Conservation (phyloP, 1,284 basidiomycete genomes). For the Pterula multifida region DNA sequence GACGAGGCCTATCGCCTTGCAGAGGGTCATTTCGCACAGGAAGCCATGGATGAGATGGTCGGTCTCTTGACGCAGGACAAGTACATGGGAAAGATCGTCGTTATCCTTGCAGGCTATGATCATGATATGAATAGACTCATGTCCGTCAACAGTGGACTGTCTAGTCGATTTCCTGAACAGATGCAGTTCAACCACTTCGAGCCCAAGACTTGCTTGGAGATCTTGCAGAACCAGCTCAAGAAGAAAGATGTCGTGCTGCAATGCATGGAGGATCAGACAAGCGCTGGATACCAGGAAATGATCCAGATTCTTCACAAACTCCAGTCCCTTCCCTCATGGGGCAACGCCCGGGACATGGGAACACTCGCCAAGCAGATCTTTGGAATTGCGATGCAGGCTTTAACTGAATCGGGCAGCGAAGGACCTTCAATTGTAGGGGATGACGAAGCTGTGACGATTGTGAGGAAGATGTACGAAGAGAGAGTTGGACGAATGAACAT, state of each 20-base stretch:
- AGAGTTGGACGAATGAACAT: neutral
- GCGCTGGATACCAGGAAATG: constrained; percentile 22
- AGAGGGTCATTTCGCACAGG: constrained; percentile 49
- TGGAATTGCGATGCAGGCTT: neutral
- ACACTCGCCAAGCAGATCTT: constrained; percentile 29
- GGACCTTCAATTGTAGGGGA: neutral
- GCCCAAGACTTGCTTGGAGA: constrained; percentile 34
- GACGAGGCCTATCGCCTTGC: constrained; percentile 53
- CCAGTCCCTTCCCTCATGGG: constrained; percentile 38
- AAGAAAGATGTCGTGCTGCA: constrained; percentile 27
- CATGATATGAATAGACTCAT: constrained; percentile 50
- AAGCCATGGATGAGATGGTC: constrained; percentile 58
- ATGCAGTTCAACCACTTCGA: constrained; percentile 41
- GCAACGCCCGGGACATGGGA: constrained; percentile 50
- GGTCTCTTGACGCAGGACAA: constrained; percentile 43
- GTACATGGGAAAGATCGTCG: constrained; percentile 44
- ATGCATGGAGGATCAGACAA: constrained; percentile 24
- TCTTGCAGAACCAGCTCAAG: constrained; percentile 33
- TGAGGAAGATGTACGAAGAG: neutral
- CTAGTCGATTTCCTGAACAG: constrained; percentile 56
- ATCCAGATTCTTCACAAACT: constrained; percentile 25
- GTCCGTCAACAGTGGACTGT: constrained; percentile 43
- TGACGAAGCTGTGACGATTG: neutral
- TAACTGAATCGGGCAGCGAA: neutral
- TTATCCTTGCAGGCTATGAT: constrained; percentile 59